A percentile compares a stretch with the other conserved stretches of the same genome.
Evolutionary conservation across 2,329 filamentous ascomycete genomes (phyloP).

Genomic region (Neurospora crassa): DNA sequence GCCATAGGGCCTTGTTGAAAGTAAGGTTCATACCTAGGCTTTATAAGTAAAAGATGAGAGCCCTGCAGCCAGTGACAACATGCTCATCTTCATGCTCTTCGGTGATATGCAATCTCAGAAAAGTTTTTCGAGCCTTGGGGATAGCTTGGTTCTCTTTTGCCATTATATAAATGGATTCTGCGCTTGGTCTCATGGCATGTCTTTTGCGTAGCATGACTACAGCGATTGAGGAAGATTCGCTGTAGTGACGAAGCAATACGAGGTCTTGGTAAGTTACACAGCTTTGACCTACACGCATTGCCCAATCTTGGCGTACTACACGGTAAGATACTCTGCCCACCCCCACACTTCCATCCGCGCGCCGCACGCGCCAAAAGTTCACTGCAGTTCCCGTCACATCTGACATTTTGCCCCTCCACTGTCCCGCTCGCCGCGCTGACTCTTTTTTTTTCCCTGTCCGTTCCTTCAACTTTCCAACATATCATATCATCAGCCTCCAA

Average conservation of each 20-base stretch:
- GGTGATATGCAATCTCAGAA: no score
- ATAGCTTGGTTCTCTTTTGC: no score
- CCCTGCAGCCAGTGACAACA: background rate
- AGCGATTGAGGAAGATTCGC: no score
- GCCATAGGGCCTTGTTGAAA: background rate
- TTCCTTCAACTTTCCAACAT: background rate
- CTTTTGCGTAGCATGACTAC: background rate
- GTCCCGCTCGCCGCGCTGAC: background rate
- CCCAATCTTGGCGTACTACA: background rate
- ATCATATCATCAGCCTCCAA: background rate
- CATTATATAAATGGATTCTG: no score
- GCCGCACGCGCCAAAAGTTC: background rate
- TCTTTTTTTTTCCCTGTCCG: background rate
- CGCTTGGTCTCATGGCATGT: no score
- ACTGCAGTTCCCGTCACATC: background rate
- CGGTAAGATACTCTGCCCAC: background rate
- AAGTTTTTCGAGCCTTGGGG: no score
- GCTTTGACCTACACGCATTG: background rate
- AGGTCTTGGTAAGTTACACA: background rate
- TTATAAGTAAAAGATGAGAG: background rate
- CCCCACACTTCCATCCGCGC: background rate
- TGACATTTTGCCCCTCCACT: background rate
- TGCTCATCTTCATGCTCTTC: background rate
- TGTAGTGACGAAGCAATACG: background rate
- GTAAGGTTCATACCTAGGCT: rapidly evolving